Evolutionary conservation across 345 rosid species (phyloP).

Genomic region (Citrus australasica): DNA sequence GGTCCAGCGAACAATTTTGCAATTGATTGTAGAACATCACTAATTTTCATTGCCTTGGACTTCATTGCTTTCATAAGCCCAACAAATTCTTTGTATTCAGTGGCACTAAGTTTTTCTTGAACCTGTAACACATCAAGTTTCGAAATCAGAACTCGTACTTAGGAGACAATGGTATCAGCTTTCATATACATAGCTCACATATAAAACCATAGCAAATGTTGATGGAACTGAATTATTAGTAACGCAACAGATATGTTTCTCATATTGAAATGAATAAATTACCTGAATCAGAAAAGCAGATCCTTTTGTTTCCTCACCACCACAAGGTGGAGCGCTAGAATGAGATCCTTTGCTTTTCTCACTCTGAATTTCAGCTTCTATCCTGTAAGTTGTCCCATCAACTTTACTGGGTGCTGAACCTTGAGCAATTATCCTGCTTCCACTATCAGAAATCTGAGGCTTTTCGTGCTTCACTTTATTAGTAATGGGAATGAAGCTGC

Average conservation of each 20-base stretch:
- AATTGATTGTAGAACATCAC: constrained; percentile 56
- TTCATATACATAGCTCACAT: neutral
- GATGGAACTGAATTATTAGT: neutral
- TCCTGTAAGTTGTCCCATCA: constrained; percentile 19
- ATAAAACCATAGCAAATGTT: constrained; percentile 2
- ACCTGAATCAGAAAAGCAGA: constrained; percentile 79
- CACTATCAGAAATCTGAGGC: constrained; percentile 18
- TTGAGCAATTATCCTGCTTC: constrained; percentile 28
- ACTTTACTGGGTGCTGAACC: constrained; percentile 25
- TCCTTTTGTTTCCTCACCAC: constrained; percentile 62
- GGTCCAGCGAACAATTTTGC: constrained; percentile 61
- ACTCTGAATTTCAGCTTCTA: constrained; percentile 9
- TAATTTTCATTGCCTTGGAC: constrained; percentile 64
- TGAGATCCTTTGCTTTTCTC: constrained; percentile 25
- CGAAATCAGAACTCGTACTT: neutral
- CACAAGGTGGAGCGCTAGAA: constrained; percentile 25
- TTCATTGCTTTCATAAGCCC: constrained; percentile 83
- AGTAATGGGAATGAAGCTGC: constrained; percentile 16
- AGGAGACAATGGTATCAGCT: neutral
- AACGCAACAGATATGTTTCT: neutral
- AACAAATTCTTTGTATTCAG: constrained; percentile 81
- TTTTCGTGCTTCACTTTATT: constrained; percentile 33
- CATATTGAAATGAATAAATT: neutral
- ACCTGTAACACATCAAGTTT: constrained; percentile 39
- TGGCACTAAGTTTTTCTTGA: constrained; percentile 60